These are phyloP conservation scores for Spathaspora passalidarum DNA, from an alignment of 805 yeast genomes.

Conservation along the genomic window DNA sequence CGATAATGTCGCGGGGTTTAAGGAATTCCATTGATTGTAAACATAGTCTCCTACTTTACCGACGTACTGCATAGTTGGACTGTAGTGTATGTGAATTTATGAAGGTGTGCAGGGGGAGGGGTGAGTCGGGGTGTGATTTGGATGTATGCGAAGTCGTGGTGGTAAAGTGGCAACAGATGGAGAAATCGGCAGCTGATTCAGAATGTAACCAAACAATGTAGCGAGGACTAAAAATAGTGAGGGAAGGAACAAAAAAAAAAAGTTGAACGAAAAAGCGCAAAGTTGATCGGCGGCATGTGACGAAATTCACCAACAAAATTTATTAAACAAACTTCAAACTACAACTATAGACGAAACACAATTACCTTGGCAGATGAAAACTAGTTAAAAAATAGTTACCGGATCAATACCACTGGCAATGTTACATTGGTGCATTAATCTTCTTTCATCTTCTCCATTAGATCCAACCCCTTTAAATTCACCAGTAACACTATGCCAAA, in stretches of 20 bases:
- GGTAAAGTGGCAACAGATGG: no score
- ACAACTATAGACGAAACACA: no score
- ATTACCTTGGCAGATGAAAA: not conserved
- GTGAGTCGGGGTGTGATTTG: not conserved
- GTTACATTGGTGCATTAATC: constrained; percentile 93
- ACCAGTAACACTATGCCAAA: constrained; percentile 90
- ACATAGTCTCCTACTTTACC: constrained; percentile 94
- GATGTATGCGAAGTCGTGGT: not conserved
- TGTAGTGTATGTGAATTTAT: not conserved
- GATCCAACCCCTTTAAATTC: constrained; percentile 54
- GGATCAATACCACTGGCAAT: constrained; percentile 83
- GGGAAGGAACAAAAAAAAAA: no score
- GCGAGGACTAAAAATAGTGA: no score
- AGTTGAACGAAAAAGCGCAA: no score
- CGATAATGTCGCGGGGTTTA: constrained; percentile 92
- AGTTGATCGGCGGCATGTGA: no score
- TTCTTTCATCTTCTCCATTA: constrained; percentile 61
- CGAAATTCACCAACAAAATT: no score
- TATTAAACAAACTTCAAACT: not conserved
- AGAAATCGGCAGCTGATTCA: no score
- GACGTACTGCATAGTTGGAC: constrained; percentile 80
- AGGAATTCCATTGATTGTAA: constrained; percentile 94
- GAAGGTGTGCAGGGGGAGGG: no score
- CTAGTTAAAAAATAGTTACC: constrained; percentile 9
- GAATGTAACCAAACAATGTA: no score